Evolutionary conservation across 177 flowering plant genomes (phyloP), one percentile per base, ranked within the genome.

Genomic region (Vitis hybrid): DNA sequence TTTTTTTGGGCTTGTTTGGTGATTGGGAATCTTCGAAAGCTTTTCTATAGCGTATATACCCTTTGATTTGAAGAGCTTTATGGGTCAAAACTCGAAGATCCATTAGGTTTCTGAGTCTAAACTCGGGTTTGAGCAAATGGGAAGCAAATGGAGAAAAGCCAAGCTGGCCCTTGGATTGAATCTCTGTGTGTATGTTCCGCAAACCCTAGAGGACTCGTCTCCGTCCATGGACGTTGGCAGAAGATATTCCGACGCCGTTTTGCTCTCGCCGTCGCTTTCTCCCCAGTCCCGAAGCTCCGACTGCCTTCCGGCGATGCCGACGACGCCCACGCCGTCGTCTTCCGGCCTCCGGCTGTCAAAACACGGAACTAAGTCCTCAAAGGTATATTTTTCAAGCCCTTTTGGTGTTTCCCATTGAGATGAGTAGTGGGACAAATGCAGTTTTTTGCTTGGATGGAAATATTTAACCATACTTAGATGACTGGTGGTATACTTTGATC

Each of bases 111-210:
- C 11, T 57, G 11, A 7, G 11, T 18, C n/a, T 7, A 50, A 14
- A 54, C 17, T 11, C 3, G 21, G 15, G 6, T 64, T n/a, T 18
- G 27, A 19, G 56, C 14, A 35, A 75, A 75, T 80, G 91, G 84
- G 65, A 48, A 90, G 89, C 64, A 90, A 82, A 82, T 92, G 97
- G 97, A 83, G 84, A 63, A 90, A 87, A 74, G 91, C 80, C 56
- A 90, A 88, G 84, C 52, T 78, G 48, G 90, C 93, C 19, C 73
- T 92, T 2, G 93, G 93, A 14, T 48, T 80, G 32, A 83, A 84
- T 48, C 73, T 79, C 18, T 90, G 92, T 49, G 75, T 86, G 7
- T 81, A 80, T 60, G 80, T 83, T 49, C 93, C 94, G 19, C 69
- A 70, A 65, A 75, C 86, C 8, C 19, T 46, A 0, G 88, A 82